Percentiles rank a stretch among this genome's conserved stretches.
Evolutionary conservation across 1,284 basidiomycete species (phyloP).

Genomic region (Athelia sp.): DNA sequence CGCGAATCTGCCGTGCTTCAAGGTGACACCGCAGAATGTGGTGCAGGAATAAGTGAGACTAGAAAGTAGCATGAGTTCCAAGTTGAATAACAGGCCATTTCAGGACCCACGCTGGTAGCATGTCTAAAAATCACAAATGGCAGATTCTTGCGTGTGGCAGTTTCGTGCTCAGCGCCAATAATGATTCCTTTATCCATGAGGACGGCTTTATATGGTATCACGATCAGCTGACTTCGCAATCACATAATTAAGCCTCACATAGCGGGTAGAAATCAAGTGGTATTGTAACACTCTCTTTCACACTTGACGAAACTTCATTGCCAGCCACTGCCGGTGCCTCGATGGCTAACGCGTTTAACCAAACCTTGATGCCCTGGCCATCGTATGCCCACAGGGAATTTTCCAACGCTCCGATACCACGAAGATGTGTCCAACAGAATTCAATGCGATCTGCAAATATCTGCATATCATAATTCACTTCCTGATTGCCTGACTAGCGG

Average conservation of each 20-base stretch:
- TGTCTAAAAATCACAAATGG: constrained; percentile 93
- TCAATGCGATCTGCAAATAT: constrained; percentile 95
- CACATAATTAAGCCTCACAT: constrained; percentile 53
- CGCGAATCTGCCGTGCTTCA: constrained; percentile 60
- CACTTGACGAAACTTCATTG: constrained; percentile 50
- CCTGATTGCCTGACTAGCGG: constrained; percentile 70
- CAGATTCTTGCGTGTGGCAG: constrained; percentile 70
- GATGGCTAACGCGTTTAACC: constrained; percentile 93
- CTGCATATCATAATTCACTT: constrained; percentile 97
- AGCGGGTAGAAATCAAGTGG: constrained; percentile 93
- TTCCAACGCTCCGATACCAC: constrained; percentile 88
- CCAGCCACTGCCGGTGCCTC: constrained; percentile 48
- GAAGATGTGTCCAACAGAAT: constrained; percentile 97
- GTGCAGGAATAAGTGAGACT: constrained; percentile 94
- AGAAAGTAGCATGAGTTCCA: constrained; percentile 3
- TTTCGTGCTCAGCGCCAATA: constrained; percentile 91
- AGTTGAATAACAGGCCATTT: constrained; percentile 1
- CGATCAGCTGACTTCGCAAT: constrained; percentile 6
- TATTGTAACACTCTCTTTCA: constrained; percentile 91
- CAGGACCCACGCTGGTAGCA: constrained; percentile 72
- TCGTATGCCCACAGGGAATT: constrained; percentile 99
- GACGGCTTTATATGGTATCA: constrained; percentile 55
- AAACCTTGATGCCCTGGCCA: constrained; percentile 83
- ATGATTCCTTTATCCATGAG: constrained; percentile 99
- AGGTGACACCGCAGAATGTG: constrained; percentile 88